phyloP scores from a whole-genome alignment of 495 filamentous ascomycete species.

The Neurospora sp. region DNA sequence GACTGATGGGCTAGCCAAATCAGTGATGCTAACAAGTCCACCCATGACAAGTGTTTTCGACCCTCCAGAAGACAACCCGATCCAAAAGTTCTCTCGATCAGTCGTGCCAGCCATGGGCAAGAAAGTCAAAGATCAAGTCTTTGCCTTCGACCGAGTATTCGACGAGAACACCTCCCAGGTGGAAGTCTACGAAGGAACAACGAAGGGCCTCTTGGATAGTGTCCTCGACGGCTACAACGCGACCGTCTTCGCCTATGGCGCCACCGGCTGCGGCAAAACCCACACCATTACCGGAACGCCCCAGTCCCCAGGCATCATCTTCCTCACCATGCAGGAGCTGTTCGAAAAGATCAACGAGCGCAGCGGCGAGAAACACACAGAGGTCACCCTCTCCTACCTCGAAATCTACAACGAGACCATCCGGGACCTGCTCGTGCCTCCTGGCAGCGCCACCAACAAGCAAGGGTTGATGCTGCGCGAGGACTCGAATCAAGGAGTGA shows the following conservation, averaged over 20 bases:
- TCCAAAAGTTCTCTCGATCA: slow-evolving; percentile 80
- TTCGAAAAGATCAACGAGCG: slow-evolving; percentile 90
- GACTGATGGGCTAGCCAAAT: background rate
- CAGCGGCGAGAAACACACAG: slow-evolving; percentile 74
- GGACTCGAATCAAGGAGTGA: slow-evolving; percentile 87
- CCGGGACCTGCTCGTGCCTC: slow-evolving; percentile 80
- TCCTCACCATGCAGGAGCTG: slow-evolving; percentile 95
- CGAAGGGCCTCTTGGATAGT: slow-evolving; percentile 78
- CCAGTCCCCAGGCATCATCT: slow-evolving; percentile 94
- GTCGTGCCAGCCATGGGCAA: slow-evolving; percentile 72
- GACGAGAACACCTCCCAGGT: slow-evolving; percentile 89
- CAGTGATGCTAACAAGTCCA: background rate
- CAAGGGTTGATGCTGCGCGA: slow-evolving; percentile 86
- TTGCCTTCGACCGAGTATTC: slow-evolving; percentile 93
- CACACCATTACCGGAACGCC: slow-evolving; percentile 85
- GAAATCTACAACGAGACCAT: slow-evolving; percentile 99
- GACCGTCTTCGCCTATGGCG: slow-evolving; percentile 96
- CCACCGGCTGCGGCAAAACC: slow-evolving; percentile 92
- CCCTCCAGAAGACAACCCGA: slow-evolving; percentile 89
- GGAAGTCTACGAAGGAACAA: slow-evolving; percentile 94
- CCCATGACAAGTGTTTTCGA: slow-evolving; percentile 70
- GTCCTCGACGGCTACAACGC: slow-evolving; percentile 98
- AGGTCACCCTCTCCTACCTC: slow-evolving; percentile 87
- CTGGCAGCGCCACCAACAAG: slow-evolving; percentile 54
- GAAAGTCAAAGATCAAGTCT: slow-evolving; percentile 94